phyloP scores from a whole-genome alignment of 1,284 basidiomycete species.

The Boletus smithii region DNA sequence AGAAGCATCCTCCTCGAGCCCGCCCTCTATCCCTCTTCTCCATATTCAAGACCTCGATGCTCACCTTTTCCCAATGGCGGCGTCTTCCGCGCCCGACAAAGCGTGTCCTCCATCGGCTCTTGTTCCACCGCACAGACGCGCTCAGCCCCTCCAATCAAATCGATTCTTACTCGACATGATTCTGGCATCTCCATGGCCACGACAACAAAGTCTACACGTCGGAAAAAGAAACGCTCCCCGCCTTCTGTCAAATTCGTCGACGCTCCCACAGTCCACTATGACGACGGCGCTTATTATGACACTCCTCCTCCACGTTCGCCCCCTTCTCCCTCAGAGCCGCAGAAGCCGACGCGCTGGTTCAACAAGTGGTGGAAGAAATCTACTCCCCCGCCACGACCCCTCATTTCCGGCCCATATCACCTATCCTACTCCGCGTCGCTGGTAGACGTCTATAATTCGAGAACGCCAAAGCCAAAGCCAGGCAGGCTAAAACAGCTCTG shows the following conservation, averaged over 20 bases:
- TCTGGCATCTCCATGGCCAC: constrained; percentile 35
- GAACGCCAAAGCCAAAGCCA: constrained; percentile 14
- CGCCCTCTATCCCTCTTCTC: constrained; percentile 10
- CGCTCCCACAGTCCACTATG: constrained; percentile 38
- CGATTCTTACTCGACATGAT: constrained; percentile 35
- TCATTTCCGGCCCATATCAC: constrained; percentile 33
- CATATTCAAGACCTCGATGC: constrained; percentile 22
- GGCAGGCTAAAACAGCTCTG: constrained; percentile 30
- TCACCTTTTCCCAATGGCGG: constrained; percentile 11
- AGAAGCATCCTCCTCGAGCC: constrained; percentile 33
- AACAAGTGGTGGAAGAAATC: constrained; percentile 29
- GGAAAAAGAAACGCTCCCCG: constrained; percentile 34
- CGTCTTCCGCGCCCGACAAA: constrained; percentile 29
- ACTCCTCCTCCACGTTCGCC: constrained; percentile 23
- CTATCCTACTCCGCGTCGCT: constrained; percentile 32
- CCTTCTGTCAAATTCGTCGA: constrained; percentile 46
- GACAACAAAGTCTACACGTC: constrained; percentile 26
- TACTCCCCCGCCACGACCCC: constrained; percentile 23
- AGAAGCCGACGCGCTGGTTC: constrained; percentile 23
- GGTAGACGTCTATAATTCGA: constrained; percentile 23
- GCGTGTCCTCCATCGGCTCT: constrained; percentile 33
- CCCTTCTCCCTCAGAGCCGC: constrained; percentile 12
- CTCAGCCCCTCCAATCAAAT: constrained; percentile 24
- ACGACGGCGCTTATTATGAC: constrained; percentile 26
- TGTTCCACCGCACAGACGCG: constrained; percentile 30